Base-by-base conservation (phyloP, 1,284 basidiomycete genomes). In the Boletus austroedulis region DNA sequence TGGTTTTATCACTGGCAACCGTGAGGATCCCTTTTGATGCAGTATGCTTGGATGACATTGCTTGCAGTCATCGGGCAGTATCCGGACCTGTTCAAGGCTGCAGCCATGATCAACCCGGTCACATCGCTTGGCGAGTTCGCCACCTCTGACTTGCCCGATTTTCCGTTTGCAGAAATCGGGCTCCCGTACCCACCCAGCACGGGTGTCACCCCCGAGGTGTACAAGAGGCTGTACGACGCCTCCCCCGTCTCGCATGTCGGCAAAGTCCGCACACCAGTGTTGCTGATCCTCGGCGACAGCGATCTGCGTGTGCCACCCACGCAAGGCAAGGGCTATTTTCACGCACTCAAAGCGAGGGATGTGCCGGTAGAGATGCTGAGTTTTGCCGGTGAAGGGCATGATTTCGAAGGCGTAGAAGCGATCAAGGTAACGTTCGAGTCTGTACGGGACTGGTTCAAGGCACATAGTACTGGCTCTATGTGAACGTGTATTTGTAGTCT, bases 81-180 rank as follows among this genome's bases (percentile, higher is more conserved):
- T 63, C 85, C 86, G 0, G 76, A 79, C 29, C 67, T 79, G 26
- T 89, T 85, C 71, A 79, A 77, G 19, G 86, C 84, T 1, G 81
- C 81, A 0, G 78, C 81, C 26, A 64, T 88, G 44, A 79, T 84
- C 43, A 90, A 90, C 62, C 86, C 87, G 0, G 87, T 90, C 52
- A 83, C 82, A 45, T 80, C 81, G 31, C 73, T 75, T 0, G 81
- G 81, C 5, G 80, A 83, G 41, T 75, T 83, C 2, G 28, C 45
- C 7, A 73, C 24, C 29, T 82, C 80, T 2, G 88, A 90, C 62
- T 86, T 89, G 40, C 85, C 84, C 9, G 86, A 89, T 64, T 90
- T 87, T 85, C 83, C 80, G 50, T 84, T 77, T 62, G 69, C 74
- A 26, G 87, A 89, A 67, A 80, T 83, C 56, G 82, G 78, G 2